These are phyloP conservation scores for Amanita molliuscula DNA, from an alignment of 768 basidiomycete species.

Conservation along the genomic window DNA sequence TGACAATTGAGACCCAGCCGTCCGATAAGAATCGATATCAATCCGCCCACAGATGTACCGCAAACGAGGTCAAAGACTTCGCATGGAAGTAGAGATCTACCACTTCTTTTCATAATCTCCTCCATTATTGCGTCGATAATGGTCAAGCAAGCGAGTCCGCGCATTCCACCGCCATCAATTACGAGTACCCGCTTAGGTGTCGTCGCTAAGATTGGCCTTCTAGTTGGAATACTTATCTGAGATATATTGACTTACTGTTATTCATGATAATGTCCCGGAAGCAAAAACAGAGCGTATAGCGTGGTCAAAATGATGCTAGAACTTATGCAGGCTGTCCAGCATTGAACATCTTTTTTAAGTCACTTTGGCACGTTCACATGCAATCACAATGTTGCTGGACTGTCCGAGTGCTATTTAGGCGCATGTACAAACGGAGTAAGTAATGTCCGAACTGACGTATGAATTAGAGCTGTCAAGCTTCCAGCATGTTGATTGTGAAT, in stretches of 20 bases:
- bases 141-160: conserved; percentile 15
- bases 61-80: conserved; percentile 21
- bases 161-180: conserved; percentile 19
- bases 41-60: conserved; percentile 18
- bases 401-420: too few relatives aligned
- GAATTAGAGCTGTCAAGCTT: too few relatives aligned
- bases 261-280: neutral
- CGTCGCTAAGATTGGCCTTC: neutral
- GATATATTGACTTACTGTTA: neutral
- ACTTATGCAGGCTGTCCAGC: too few relatives aligned
- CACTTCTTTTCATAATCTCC: conserved; percentile 9
- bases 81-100: conserved; percentile 14
- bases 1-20: conserved; percentile 16
- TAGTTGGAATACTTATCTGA: neutral
- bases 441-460: too few relatives aligned
- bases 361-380: too few relatives aligned
- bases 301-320: too few relatives aligned
- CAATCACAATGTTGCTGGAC: too few relatives aligned
- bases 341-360: too few relatives aligned
- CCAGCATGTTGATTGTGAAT: too few relatives aligned
- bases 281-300: neutral
- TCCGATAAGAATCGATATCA: conserved; percentile 18
- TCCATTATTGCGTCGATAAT: conserved; percentile 16
- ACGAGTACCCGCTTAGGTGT: conserved; percentile 11
- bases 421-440: too few relatives aligned